These are phyloP conservation scores for Bryoerythrophyllum caledonicum DNA, from an alignment of 225 moss, liverwort and hornwort species.

Conservation along the genomic window DNA sequence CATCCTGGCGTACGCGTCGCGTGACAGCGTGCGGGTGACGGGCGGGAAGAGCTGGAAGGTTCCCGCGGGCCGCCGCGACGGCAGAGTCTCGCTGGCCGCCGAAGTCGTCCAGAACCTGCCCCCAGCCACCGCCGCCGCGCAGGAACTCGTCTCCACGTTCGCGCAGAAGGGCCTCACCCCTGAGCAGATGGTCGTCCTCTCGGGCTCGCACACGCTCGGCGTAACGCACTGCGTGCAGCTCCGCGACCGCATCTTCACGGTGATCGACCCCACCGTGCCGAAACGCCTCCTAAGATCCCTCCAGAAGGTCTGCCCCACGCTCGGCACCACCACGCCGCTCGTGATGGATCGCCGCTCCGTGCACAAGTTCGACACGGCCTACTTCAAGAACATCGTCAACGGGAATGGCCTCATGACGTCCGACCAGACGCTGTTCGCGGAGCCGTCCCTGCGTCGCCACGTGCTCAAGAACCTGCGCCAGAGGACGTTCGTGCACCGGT, in stretches of 20 bases:
- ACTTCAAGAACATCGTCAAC: constrained; percentile 20
- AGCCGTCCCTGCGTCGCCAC: neutral
- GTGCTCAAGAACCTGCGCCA: neutral
- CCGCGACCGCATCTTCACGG: constrained; percentile 29
- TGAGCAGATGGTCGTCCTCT: constrained; percentile 42
- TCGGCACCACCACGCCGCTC: neutral
- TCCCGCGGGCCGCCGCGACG: constrained; percentile 40
- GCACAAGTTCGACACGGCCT: constrained; percentile 33
- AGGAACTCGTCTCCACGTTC: constrained; percentile 23
- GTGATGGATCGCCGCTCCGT: constrained; percentile 16
- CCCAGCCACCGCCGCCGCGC: constrained; percentile 6
- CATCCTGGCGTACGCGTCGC: constrained; percentile 38
- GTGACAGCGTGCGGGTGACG: constrained; percentile 33
- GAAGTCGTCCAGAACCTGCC: constrained; percentile 23
- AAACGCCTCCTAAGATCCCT: neutral
- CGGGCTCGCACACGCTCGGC: constrained; percentile 21
- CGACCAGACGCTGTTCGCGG: constrained; percentile 26
- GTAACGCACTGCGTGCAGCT: constrained; percentile 29
- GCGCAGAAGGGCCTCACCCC: constrained; percentile 27
- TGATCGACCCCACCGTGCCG: constrained; percentile 35
- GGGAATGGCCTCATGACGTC: constrained; percentile 37
- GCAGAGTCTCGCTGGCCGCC: neutral
- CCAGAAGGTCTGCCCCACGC: neutral
- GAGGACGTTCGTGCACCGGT: neutral
- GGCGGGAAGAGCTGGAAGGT: constrained; percentile 27